Evolutionary conservation across 371 early-diverging fungal genomes (phyloP).

Genomic region (Lichtheimia ornata): DNA sequence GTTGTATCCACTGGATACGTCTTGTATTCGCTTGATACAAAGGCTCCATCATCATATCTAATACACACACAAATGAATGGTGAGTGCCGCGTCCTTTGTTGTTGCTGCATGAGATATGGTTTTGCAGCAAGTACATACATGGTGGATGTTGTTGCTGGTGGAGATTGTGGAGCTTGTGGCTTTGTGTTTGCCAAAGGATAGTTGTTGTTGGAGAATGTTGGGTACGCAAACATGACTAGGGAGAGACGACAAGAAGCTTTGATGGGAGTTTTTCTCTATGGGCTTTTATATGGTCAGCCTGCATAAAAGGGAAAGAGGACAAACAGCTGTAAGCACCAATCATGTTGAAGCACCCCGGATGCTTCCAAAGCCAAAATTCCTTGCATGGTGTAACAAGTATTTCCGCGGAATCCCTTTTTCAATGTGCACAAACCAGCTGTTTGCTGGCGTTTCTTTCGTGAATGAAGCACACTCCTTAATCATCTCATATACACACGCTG

Average conservation of each 20-base stretch:
- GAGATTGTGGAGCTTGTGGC: background rate
- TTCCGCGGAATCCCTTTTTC: slow-evolving; percentile 1
- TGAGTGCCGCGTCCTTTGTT: no score
- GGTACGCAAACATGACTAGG: slow-evolving; percentile 19
- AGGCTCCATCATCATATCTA: slow-evolving; percentile 16
- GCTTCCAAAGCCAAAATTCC: background rate
- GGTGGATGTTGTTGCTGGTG: slow-evolving; percentile 7
- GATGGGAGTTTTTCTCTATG: background rate
- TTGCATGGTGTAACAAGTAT: background rate
- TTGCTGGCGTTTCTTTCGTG: no score
- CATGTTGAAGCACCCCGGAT: slow-evolving; percentile 9
- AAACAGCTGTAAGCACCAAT: slow-evolving; percentile 11
- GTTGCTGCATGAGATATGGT: background rate
- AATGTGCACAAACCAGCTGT: no score
- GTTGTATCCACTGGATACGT: slow-evolving; percentile 13
- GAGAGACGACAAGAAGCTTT: slow-evolving; percentile 2
- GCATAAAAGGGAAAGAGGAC: slow-evolving; percentile 8
- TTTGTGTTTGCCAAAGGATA: slow-evolving; percentile 16
- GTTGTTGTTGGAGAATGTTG: slow-evolving; percentile 14
- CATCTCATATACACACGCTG: background rate
- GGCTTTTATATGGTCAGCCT: slow-evolving; percentile 3
- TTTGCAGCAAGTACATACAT: slow-evolving; percentile 8
- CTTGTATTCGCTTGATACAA: slow-evolving; percentile 7
- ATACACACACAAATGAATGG: no score
- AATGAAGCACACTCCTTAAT: no score